phyloP scores from a whole-genome alignment of 2,329 filamentous ascomycete species.

The Aureobasidium sp. region DNA sequence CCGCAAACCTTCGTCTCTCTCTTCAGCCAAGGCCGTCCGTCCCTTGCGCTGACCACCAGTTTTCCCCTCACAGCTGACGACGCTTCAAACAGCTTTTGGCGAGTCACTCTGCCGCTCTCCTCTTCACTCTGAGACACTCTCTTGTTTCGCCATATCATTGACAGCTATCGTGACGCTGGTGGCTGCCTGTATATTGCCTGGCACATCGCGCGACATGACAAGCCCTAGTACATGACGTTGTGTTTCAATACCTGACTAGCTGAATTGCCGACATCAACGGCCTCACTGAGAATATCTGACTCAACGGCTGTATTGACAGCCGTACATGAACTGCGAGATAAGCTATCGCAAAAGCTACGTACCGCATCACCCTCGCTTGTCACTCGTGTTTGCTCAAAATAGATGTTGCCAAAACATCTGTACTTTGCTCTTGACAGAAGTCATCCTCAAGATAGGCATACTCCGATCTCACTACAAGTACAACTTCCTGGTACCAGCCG shows the following conservation, averaged over 20 bases:
- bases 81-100: background rate
- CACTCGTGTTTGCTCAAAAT: background rate
- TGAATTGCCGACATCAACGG: background rate
- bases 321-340: background rate
- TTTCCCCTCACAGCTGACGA: background rate
- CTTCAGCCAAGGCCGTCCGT: background rate
- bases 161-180: background rate
- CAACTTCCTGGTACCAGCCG: too few species aligned
- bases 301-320: conserved; percentile 6
- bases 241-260: background rate
- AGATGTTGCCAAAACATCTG: background rate
- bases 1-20: background rate
- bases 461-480: too few species aligned
- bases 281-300: background rate
- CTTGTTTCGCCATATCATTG: background rate
- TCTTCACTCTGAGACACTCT: background rate
- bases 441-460: background rate
- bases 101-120: background rate
- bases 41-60: background rate
- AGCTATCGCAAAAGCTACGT: background rate
- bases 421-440: background rate
- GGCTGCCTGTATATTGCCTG: background rate
- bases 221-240: background rate
- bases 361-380: background rate
- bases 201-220: background rate